Conservation (phyloP, 495 filamentous ascomycete genomes). For the Astrocystis sublimbata region DNA sequence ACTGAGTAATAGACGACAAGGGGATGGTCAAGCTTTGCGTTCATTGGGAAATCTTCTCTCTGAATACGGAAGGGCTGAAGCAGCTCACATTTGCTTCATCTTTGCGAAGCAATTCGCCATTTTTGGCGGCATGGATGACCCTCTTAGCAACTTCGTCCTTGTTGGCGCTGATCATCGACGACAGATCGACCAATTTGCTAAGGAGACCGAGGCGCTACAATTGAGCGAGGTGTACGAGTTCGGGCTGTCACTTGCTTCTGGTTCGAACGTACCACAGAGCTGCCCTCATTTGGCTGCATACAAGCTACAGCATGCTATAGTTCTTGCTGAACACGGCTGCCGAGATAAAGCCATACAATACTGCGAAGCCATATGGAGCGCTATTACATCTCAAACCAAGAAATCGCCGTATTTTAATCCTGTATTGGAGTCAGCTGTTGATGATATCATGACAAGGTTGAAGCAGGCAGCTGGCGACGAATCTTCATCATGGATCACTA, state of each 20-base stretch:
- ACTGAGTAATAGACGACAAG: slow-evolving; percentile 79
- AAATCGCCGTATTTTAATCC: slow-evolving; percentile 81
- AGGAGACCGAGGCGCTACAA: slow-evolving; percentile 79
- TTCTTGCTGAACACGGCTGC: slow-evolving; percentile 79
- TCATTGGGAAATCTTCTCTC: slow-evolving; percentile 79
- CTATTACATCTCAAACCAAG: slow-evolving; percentile 81
- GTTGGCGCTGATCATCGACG: slow-evolving; percentile 78
- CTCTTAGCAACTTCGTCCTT: slow-evolving; percentile 73
- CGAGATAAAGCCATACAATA: slow-evolving; percentile 85
- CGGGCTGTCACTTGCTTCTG: slow-evolving; percentile 64
- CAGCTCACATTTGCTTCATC: slow-evolving; percentile 82
- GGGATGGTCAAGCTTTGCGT: slow-evolving; percentile 73
- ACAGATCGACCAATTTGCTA: slow-evolving; percentile 64
- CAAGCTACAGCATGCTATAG: slow-evolving; percentile 83
- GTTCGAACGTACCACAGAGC: slow-evolving; percentile 54
- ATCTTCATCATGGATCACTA: slow-evolving; percentile 75
- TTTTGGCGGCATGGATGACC: slow-evolving; percentile 86
- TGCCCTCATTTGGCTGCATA: slow-evolving; percentile 82
- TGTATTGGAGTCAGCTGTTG: slow-evolving; percentile 70
- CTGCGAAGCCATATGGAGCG: slow-evolving; percentile 78
- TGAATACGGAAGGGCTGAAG: slow-evolving; percentile 83
- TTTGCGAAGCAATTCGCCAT: slow-evolving; percentile 59
- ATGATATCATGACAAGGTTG: slow-evolving; percentile 80
- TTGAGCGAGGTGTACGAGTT: slow-evolving; percentile 94
- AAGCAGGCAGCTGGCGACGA: slow-evolving; percentile 79